Conservation (phyloP, 306 rosid genomes). For the Cercis canadensis region DNA sequence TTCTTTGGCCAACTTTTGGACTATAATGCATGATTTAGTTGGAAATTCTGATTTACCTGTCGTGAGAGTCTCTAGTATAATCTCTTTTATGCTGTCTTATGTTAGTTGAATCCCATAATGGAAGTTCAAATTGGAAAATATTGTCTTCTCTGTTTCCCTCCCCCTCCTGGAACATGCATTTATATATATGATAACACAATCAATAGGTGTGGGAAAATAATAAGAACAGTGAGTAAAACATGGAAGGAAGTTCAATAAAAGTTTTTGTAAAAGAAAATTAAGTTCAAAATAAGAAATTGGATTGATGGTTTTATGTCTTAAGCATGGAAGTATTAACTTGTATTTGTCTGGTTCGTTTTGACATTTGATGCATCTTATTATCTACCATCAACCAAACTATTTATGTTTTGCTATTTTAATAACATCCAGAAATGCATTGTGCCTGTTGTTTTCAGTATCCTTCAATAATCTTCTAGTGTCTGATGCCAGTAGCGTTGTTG, state of each 20-base stretch:
- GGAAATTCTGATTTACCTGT: neutral
- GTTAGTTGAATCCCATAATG: neutral
- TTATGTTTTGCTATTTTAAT: neutral
- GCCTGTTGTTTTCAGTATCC: neutral
- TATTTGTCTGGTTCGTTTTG: neutral
- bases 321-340: neutral
- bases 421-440: neutral
- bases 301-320: conserved; percentile 9
- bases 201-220: no score
- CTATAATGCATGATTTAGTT: no score
- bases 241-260: no score
- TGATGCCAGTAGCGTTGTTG: neutral
- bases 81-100: neutral
- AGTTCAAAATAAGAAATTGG: neutral
- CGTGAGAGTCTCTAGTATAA: no score
- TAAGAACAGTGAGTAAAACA: no score
- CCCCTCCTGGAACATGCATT: no score
- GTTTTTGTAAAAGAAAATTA: no score
- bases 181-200: no score
- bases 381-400: neutral
- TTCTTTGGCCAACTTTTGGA: neutral
- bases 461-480: conserved; percentile 5
- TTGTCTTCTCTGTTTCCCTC: no score
- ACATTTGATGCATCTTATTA: neutral
- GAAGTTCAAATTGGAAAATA: no score